Evolutionary conservation across 2,329 filamentous ascomycete genomes (phyloP).

Genomic region (Blumeriella jaapii): DNA sequence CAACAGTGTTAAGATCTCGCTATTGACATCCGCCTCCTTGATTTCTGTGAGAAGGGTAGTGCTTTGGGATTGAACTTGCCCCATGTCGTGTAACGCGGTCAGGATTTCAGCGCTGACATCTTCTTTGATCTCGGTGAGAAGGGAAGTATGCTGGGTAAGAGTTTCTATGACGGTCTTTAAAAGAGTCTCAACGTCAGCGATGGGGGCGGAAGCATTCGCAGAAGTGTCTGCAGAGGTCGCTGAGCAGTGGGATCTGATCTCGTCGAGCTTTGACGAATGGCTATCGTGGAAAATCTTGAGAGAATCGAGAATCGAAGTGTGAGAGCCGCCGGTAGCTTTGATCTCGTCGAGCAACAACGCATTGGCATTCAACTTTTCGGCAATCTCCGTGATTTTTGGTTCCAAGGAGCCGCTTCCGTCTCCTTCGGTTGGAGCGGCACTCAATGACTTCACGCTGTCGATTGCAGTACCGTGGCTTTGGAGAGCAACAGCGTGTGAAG

Average conservation of each 20-base stretch:
- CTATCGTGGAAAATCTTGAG: too few species aligned
- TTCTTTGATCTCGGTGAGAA: constrained; percentile 25
- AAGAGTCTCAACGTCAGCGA: constrained; percentile 13
- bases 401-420: too few species aligned
- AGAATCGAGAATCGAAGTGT: constrained; percentile 11
- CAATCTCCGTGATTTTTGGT: too few species aligned
- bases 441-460: constrained; percentile 7
- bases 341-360: constrained; percentile 1
- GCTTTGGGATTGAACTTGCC: constrained; percentile 15
- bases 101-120: constrained; percentile 25
- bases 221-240: too few species aligned
- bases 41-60: constrained; percentile 18
- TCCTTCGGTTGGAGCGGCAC: constrained; percentile 3
- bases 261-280: constrained; percentile 1
- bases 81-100: constrained; percentile 22
- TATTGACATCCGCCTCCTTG: constrained; percentile 22
- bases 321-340: background rate
- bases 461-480: constrained; percentile 14
- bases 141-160: constrained; percentile 15
- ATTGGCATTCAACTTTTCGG: constrained; percentile 4
- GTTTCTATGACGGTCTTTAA: constrained; percentile 10
- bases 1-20: constrained; percentile 24
- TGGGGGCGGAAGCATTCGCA: background rate
- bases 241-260: constrained; percentile 1
- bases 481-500: constrained; percentile 6